phyloP scores from a whole-genome alignment of 176 grass and related monocot genomes.

The Tillandsia fasciculata region DNA sequence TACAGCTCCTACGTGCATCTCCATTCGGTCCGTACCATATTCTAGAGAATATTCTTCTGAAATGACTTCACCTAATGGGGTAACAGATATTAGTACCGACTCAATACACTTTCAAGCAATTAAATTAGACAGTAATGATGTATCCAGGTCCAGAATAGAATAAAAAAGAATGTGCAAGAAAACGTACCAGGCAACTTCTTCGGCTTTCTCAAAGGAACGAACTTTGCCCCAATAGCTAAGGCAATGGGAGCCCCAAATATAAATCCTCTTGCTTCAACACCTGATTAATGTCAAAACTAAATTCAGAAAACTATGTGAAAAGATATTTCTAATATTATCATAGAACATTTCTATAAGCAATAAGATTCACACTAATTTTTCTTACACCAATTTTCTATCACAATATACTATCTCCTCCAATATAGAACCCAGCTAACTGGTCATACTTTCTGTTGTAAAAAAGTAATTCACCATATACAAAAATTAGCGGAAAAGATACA shows the following conservation, averaged over 20 bases:
- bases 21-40: slow-evolving; percentile 84
- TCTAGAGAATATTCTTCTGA: slow-evolving; percentile 83
- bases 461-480: too few relatives aligned
- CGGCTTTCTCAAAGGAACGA: slow-evolving; percentile 91
- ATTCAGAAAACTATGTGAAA: neutral
- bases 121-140: neutral
- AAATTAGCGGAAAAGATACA: too few relatives aligned
- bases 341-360: too few relatives aligned
- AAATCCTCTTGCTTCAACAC: slow-evolving; percentile 95
- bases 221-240: slow-evolving; percentile 90
- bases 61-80: slow-evolving; percentile 73
- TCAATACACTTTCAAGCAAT: neutral
- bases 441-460: too few relatives aligned
- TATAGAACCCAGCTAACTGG: too few relatives aligned
- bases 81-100: slow-evolving; percentile 22
- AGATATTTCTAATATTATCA: neutral
- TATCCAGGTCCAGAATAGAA: neutral
- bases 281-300: slow-evolving; percentile 28
- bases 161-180: neutral
- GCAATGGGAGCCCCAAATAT: slow-evolving; percentile 96
- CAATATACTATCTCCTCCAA: too few relatives aligned
- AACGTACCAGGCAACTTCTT: slow-evolving; percentile 86
- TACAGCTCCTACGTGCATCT: slow-evolving; percentile 97
- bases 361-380: too few relatives aligned
- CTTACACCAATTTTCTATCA: too few relatives aligned